Evolutionary conservation across 306 rosid genomes (phyloP), one percentile per base, ranked within the genome.

Genomic region (Cyclanthera cordifolia): DNA sequence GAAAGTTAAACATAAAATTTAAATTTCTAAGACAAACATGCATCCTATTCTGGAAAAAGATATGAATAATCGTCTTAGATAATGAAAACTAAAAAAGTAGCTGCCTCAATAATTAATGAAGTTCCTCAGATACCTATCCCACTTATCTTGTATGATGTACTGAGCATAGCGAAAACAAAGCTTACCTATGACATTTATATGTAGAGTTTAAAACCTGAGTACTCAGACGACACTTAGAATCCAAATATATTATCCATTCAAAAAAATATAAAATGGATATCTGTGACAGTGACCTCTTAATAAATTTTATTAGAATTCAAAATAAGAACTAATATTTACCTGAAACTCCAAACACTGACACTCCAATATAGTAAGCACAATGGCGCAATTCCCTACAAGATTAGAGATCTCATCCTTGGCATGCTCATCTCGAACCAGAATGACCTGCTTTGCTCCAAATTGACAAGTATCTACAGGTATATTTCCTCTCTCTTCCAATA

Each of bases 261-360:
- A 64, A 55, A 14, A 54, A 21, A 39, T 0, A 41, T 19, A 51
- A 21, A 52, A 53, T 21, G 28, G 28, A 24, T 1, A 52, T 9
- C 6, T 9, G 56, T 53, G 57, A 9, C 28, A 52, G n/a, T 61
- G 50, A 17, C 51, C 6, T 15, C 45, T 64, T 37, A 15, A 14
- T 0, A 64, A 43, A 41, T 23, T 65, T 65, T 65, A 23, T 65
- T 7, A 43, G 20, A 41, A 17, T 55, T 24, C 6, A 39, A 66
- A 39, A 49, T 8, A 47, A 48, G 46, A 28, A 68, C 30, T 28
- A 68, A 27, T 23, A 39, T 51, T 66, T 48, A 89, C 96, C 92
- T 86, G 84, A 83, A 89, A 89, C 49, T 89, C 93, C 37, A 81
- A 84, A 28, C 88, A 87, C 61, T 86, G 85, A 79, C 92, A 82